Evolutionary conservation across 2,329 filamentous ascomycete species (phyloP), one percentile per base, ranked within the genome.

Genomic region (Stachybotrys chartarum): DNA sequence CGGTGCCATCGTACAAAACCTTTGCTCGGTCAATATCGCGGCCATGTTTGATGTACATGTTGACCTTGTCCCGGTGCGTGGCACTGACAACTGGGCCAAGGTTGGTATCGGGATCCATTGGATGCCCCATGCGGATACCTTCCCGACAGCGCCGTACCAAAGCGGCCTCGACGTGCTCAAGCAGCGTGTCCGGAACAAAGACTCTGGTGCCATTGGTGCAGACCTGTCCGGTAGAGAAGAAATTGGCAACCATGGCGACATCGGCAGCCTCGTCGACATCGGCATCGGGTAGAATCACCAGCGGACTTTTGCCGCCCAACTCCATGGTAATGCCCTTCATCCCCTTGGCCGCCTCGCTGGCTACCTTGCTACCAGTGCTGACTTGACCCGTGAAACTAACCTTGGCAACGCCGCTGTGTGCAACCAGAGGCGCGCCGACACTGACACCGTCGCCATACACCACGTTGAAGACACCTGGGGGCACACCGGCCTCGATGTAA

Each of bases 281-380:
- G 16, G 88, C 88, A 65, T 95, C 91, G 1, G 89, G 88, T 1
- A 96, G 82, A 50, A 96, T 79, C 52, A 96, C 77, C 47, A 91
- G 77, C 0, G 91, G 89, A 57, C 86, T 91, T 75, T 96, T 96
- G 52, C 91, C 91, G 54, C 91, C 91, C 0, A 96, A 80, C 73
- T 96, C 91, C 88, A 95, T 92, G 18, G 91, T 96, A 51, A 94
- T 86, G 67, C 91, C 91, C 73, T 95, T 95, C 87, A 95, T 91
- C 63, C 82, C 83, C 35, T 82, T 83, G 1, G 88, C 86, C 3
- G 91, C 91, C 42, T 85, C 77, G 48, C 81, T 82, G 10, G 91
- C 90, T 10, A 96, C 91, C 68, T 90, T 93, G 72, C 83, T 82
- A 14, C 91, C 91, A 0, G 91, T 96, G 57, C 83, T 81, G 30